phyloP scores from a whole-genome alignment of 2,329 filamentous ascomycete species.

The Corniculantispora saksenae region DNA sequence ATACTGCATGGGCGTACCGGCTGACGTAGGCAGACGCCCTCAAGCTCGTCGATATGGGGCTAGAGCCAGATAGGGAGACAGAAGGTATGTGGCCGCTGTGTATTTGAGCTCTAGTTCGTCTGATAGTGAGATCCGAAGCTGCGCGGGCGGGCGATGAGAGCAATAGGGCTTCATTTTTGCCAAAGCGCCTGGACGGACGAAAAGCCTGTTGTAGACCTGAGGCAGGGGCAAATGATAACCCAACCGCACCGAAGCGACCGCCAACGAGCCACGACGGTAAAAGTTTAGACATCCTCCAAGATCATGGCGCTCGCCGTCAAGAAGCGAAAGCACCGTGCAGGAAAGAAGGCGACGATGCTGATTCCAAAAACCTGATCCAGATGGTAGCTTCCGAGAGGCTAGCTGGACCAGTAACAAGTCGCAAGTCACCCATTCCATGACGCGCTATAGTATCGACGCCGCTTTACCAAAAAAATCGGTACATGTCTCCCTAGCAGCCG shows the following conservation, averaged over 20 bases:
- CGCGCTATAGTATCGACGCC: constrained; percentile 14
- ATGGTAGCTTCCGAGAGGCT: constrained; percentile 9
- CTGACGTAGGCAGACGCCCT: not conserved
- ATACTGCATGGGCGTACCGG: not conserved
- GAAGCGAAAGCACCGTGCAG: constrained; percentile 20
- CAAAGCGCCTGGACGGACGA: not conserved
- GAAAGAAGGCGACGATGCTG: constrained; percentile 4
- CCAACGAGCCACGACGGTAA: constrained; percentile 38
- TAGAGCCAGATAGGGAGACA: not conserved
- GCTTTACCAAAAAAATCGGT: constrained; percentile 2
- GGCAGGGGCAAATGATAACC: constrained; percentile 22
- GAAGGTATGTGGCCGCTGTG: not conserved
- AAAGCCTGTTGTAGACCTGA: constrained; percentile 16
- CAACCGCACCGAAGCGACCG: constrained; percentile 36
- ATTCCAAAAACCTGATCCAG: not conserved
- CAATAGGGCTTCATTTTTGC: not conserved
- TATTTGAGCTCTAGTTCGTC: not conserved
- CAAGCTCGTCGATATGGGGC: not conserved
- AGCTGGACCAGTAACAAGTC: constrained; percentile 14
- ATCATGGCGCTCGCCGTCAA: constrained; percentile 37
- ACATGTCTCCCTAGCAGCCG: not conserved
- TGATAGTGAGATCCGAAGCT: not conserved
- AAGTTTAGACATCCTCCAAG: constrained; percentile 43
- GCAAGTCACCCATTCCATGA: constrained; percentile 11
- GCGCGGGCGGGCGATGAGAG: not conserved